Evolutionary conservation across 495 filamentous ascomycete species (phyloP).

Genomic region (Niebla homalea): DNA sequence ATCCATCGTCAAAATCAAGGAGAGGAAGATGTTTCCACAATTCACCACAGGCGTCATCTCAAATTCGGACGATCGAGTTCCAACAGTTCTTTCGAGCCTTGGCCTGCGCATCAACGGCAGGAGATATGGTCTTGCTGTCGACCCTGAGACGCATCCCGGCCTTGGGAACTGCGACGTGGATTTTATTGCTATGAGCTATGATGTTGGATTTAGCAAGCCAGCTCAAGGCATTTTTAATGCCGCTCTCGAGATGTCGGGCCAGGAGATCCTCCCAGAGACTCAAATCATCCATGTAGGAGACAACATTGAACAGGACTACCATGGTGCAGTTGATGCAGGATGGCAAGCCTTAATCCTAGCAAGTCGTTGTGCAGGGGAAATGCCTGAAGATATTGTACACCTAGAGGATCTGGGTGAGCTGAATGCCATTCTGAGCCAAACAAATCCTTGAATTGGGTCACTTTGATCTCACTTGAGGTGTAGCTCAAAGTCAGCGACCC

Average conservation of each 20-base stretch:
- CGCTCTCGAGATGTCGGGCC: slow-evolving; percentile 26
- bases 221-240: slow-evolving; percentile 47
- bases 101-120: slow-evolving; percentile 40
- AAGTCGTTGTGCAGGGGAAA: neutral
- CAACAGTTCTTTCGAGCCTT: slow-evolving; percentile 44
- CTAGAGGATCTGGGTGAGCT: too few relatives aligned
- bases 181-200: slow-evolving; percentile 59
- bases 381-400: too few relatives aligned
- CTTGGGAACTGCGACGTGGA: slow-evolving; percentile 37
- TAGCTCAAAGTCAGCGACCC: too few relatives aligned
- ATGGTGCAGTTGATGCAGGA: slow-evolving; percentile 44
- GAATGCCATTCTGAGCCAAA: too few relatives aligned
- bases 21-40: slow-evolving; percentile 16
- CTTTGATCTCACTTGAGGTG: too few relatives aligned
- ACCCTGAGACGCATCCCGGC: neutral
- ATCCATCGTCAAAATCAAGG: slow-evolving; percentile 21
- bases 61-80: slow-evolving; percentile 66
- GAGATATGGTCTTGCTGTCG: neutral
- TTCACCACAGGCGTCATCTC: slow-evolving; percentile 54
- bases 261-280: slow-evolving; percentile 27
- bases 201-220: slow-evolving; percentile 60
- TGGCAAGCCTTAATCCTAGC: slow-evolving; percentile 48
- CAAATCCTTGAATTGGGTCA: too few relatives aligned
- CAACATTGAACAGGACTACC: slow-evolving; percentile 47
- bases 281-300: slow-evolving; percentile 52